Conservation (phyloP, 1,284 basidiomycete species). For the Cryptococcus jaspeensis region DNA sequence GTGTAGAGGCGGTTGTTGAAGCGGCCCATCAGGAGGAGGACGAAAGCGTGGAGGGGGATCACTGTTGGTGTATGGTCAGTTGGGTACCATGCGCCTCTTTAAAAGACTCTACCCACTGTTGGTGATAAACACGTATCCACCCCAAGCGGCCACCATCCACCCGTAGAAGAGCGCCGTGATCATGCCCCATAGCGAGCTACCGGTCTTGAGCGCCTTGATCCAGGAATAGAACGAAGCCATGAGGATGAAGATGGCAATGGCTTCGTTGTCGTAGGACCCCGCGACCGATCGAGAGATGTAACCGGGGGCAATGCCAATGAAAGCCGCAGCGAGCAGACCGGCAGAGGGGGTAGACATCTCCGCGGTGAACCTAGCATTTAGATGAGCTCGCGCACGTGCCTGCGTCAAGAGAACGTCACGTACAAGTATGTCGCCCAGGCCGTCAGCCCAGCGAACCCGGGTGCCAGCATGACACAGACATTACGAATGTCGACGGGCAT, state of each 20-base stretch:
- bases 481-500: constrained; percentile 97
- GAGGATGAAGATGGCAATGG: constrained; percentile 98
- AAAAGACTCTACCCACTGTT: constrained; percentile 60
- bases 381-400: neutral
- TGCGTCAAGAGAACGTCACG: constrained; percentile 32
- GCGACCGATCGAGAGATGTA: constrained; percentile 99
- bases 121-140: constrained; percentile 99
- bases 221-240: constrained; percentile 99
- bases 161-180: constrained; percentile 95
- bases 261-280: constrained; percentile 99
- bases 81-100: neutral
- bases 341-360: constrained; percentile 93
- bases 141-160: constrained; percentile 99
- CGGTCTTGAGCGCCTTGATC: constrained; percentile 95
- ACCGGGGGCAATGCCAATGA: constrained; percentile 93
- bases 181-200: constrained; percentile 88
- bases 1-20: constrained; percentile 91
- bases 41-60: constrained; percentile 93
- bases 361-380: constrained; percentile 71
- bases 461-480: constrained; percentile 94
- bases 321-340: constrained; percentile 93
- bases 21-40: constrained; percentile 95
- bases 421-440: constrained; percentile 97
- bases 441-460: constrained; percentile 93
- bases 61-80: constrained; percentile 51